Base-by-base conservation (phyloP, 805 yeast genomes). In the Starmerella ratchasimensis region DNA sequence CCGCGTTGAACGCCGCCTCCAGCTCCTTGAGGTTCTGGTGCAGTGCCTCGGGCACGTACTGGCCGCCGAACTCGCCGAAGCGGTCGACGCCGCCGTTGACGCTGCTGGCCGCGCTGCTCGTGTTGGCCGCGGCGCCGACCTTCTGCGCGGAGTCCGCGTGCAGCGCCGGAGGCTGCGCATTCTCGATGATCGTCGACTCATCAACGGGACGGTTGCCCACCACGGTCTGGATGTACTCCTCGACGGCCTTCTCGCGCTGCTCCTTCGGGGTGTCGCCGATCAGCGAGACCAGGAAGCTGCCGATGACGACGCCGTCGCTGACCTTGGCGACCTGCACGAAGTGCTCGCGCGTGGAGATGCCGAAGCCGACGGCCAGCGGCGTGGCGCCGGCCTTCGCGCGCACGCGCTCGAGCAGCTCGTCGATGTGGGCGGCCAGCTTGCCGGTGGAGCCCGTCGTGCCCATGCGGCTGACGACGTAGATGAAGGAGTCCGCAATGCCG, bases 31-130 rank as follows among this genome's bases (percentile, higher is more conserved):
- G 68, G 65, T 97, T 88, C 31, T 93, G 72, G 61, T 86, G 88
- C 54, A 90, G 65, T 17, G 93, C 82, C 65, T 90, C 99, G 28
- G 99, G 99, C 28, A 90, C 98, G 56, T 83, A 90, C 64, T 90
- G 98, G 43, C 99, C 99, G 58, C 99, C 99, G 56, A 83, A 93
- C 34, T 75, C 84, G 54, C 97, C 99, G 52, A 88, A 88, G 45
- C 79, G 69, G 40, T 88, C 78, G 48, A 74, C 70, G 56, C 71
- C 80, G 9, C 39, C 41, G n/a, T 45, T 37, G 38, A 44, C 41
- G 26, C 25, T 25, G 18, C 17, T 25, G 18, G 8, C 13, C n/a
- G 21, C 35, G 28, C 6, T 28, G n/a, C 14, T 28, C 15, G 20
- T 8, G 38, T 65, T 72, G 13, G 44, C 42, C 10, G 43, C 34